phyloP scores from a whole-genome alignment of 305 asterid species.

The Solanum hybrid region DNA sequence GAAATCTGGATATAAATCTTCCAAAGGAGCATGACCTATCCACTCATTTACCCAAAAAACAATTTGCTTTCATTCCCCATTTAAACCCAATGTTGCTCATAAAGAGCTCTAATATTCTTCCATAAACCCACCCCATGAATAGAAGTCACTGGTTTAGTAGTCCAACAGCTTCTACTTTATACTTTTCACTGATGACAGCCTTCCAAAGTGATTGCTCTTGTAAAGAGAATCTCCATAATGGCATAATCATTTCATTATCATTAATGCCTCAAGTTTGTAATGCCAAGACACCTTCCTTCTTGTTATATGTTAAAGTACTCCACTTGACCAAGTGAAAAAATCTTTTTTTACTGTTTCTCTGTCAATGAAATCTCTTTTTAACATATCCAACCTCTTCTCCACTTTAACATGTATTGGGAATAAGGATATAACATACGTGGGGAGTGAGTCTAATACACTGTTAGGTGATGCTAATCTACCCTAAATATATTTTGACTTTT shows the following conservation, averaged over 20 bases:
- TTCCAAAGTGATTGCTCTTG: not conserved
- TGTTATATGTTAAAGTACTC: not conserved
- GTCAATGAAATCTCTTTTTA: not conserved
- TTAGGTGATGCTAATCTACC: not conserved
- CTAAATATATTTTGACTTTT: not conserved
- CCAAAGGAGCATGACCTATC: not conserved
- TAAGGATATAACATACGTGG: not conserved
- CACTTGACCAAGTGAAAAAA: not conserved
- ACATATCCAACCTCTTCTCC: not conserved
- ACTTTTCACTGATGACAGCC: not conserved
- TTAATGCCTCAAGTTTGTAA: not conserved
- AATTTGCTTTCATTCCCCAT: not conserved
- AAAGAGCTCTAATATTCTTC: not conserved
- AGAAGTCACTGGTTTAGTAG: not conserved
- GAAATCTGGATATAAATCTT: not conserved
- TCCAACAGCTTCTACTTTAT: not conserved
- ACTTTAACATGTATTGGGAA: not conserved
- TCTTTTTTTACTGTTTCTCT: not conserved
- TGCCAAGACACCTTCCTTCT: not conserved
- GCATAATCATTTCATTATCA: not conserved
- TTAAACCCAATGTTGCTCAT: not conserved
- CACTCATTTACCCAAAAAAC: not conserved
- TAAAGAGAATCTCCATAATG: not conserved
- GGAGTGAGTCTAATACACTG: not conserved
- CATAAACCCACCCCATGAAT: not conserved